Evolutionary conservation across 139 green algal species (phyloP).

Genomic region (Raphidocelis subcapitata): DNA sequence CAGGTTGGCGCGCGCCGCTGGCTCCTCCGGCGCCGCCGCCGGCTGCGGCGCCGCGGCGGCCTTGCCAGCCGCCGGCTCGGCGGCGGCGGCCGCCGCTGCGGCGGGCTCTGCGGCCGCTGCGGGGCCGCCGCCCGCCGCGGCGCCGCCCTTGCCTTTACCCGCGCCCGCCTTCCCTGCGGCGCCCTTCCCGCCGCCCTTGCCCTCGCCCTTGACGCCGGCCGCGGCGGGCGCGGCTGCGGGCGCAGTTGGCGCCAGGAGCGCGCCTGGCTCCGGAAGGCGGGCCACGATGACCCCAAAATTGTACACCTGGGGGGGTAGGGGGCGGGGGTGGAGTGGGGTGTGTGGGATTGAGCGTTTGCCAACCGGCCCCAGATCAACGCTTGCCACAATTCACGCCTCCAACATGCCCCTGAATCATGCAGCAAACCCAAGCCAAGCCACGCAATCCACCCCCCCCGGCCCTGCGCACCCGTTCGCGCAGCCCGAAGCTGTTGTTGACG

Average conservation of each 20-base stretch:
- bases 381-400: no score
- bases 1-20: conserved; percentile 61
- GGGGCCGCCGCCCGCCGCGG: neutral
- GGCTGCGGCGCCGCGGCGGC: no score
- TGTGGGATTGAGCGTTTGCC: neutral
- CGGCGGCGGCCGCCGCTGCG: neutral
- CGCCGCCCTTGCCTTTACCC: neutral
- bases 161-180: neutral
- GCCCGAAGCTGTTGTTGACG: conserved; percentile 56
- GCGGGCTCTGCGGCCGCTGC: neutral
- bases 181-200: conserved; percentile 18
- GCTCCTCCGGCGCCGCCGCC: conserved; percentile 11
- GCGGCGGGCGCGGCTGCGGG: neutral
- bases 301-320: conserved; percentile 49
- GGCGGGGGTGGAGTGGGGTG: no score
- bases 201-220: neutral
- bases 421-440: no score
- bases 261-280: conserved; percentile 30
- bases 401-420: no score
- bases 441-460: neutral
- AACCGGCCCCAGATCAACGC: no score
- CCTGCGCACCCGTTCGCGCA: conserved; percentile 35
- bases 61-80: neutral
- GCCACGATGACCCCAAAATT: conserved; percentile 75
- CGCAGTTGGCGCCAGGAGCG: neutral